Evolutionary conservation across 139 green algal species (phyloP), one percentile per base, ranked within the genome.

Genomic region (Chlamydomonas schloesseri): DNA sequence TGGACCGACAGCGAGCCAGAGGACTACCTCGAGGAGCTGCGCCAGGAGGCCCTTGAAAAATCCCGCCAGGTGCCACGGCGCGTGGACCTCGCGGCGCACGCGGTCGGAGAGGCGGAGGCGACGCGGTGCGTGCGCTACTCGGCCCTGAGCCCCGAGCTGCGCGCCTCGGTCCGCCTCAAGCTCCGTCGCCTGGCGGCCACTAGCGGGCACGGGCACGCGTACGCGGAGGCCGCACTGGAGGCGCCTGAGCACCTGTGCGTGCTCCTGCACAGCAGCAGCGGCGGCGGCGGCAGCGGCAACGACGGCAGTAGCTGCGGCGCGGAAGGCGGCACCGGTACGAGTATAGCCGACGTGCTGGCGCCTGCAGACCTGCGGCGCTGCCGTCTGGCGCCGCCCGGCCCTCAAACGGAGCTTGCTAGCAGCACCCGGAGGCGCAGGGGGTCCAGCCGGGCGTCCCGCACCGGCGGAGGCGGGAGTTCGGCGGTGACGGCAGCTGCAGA

Each of bases 151-250:
- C 60, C 60, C 3, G 24, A 71, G 42, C 50, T 28, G 6, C 58
- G 55, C 67, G 31, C 55, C 24, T 55, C 50, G 0, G 53, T 81
- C 21, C 20, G 69, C 9, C 1, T 34, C 2, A 82, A 82, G 55
- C 75, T 82, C 24, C 53, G 62, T 1, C 73, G 50, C 17, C 53
- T 71, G 5, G 75, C 42, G 10, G n/a, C 14, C 18, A 36, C 31
- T 20, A 17, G 55, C 55, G 55, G 55, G 55, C 55, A 28, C 55
- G 60, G 60, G 60, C 36, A 57, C 10, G 8, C 58, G 23, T 82
- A 60, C 34, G 75, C 58, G 4, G 58, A 82, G 29, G 58, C 62
- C 2, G 75, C 75, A 2, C 58, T 82, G 23, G 75, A 82, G 58
- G 31, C 57, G 23, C 75, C 60, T 3, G 9, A 36, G 23, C 58